These are phyloP conservation scores for Senna siamea DNA, from an alignment of 306 rosid genomes.

Conservation along the genomic window DNA sequence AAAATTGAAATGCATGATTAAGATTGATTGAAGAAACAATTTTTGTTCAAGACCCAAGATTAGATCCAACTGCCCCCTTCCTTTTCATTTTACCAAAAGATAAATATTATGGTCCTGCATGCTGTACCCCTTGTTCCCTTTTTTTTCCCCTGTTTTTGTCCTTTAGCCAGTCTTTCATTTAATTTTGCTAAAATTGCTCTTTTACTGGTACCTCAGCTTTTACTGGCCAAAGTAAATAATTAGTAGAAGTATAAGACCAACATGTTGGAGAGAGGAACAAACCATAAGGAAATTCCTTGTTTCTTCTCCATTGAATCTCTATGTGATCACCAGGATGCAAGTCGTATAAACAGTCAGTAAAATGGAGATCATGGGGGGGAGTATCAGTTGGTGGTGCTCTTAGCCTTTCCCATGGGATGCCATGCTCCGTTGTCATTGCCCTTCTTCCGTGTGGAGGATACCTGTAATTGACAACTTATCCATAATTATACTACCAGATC, in stretches of 20 bases:
- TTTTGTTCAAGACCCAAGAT: slow-evolving; percentile 15
- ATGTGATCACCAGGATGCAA: slow-evolving; percentile 81
- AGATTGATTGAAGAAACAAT: slow-evolving; percentile 27
- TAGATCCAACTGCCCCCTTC: slow-evolving; percentile 7
- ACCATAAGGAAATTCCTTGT: slow-evolving; percentile 97
- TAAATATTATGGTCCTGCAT: slow-evolving; percentile 8
- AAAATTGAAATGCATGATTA: slow-evolving; percentile 31
- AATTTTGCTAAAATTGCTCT: not conserved
- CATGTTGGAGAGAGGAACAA: slow-evolving; percentile 44
- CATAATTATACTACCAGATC: slow-evolving; percentile 38
- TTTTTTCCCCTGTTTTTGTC: not conserved
- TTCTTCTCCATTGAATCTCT: slow-evolving; percentile 97
- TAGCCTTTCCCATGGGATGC: slow-evolving; percentile 84
- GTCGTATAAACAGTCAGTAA: slow-evolving; percentile 73
- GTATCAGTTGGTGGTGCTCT: slow-evolving; percentile 79
- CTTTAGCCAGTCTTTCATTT: not conserved
- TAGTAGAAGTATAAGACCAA: slow-evolving; percentile 10
- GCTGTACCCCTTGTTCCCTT: not conserved
- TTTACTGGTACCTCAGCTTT: not conserved
- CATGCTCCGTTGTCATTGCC: slow-evolving; percentile 66
- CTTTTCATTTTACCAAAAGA: slow-evolving; percentile 8
- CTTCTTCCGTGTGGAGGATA: slow-evolving; percentile 96
- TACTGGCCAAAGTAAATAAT: not conserved
- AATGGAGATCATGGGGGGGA: slow-evolving; percentile 77
- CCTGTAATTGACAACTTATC: slow-evolving; percentile 48